A percentile compares a stretch with the other conserved stretches of the same genome.
Conservation (phyloP, 768 basidiomycete genomes). For the Lepiota venenata region DNA sequence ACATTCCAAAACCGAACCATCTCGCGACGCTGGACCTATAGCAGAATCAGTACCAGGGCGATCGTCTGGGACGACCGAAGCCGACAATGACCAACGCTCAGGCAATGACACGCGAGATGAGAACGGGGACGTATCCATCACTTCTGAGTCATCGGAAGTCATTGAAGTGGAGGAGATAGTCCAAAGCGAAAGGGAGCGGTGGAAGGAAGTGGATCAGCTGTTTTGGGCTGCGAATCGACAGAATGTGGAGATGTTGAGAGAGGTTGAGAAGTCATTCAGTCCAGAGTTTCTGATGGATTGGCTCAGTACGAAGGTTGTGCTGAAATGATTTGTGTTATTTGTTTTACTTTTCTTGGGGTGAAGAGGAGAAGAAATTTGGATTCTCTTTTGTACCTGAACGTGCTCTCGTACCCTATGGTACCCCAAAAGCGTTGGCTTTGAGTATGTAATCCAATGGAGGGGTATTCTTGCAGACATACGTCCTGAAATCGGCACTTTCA, state of each 20-base stretch:
- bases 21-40: not conserved
- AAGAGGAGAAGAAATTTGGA: too few relatives aligned
- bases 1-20: not conserved
- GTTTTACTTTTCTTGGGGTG: not conserved
- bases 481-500: too few relatives aligned
- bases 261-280: constrained; percentile 24
- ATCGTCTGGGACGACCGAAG: not conserved
- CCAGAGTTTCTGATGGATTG: constrained; percentile 23
- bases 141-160: not conserved
- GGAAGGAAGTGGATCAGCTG: constrained; percentile 10
- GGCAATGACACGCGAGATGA: not conserved
- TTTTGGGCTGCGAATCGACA: constrained; percentile 10
- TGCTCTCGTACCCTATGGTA: too few relatives aligned
- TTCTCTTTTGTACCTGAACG: too few relatives aligned
- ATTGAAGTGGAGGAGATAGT: not conserved
- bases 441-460: too few relatives aligned
- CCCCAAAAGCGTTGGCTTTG: too few relatives aligned
- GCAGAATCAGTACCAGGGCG: constrained; percentile 1
- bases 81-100: not conserved
- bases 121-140: not conserved
- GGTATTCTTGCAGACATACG: too few relatives aligned
- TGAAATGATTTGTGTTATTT: not conserved
- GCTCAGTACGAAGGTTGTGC: constrained; percentile 12
- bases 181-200: constrained; percentile 1
- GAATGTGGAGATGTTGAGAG: constrained; percentile 20